These are phyloP conservation scores for Pythium brassicae DNA, from an alignment of 352 stramenopile species.

Conservation along the genomic window DNA sequence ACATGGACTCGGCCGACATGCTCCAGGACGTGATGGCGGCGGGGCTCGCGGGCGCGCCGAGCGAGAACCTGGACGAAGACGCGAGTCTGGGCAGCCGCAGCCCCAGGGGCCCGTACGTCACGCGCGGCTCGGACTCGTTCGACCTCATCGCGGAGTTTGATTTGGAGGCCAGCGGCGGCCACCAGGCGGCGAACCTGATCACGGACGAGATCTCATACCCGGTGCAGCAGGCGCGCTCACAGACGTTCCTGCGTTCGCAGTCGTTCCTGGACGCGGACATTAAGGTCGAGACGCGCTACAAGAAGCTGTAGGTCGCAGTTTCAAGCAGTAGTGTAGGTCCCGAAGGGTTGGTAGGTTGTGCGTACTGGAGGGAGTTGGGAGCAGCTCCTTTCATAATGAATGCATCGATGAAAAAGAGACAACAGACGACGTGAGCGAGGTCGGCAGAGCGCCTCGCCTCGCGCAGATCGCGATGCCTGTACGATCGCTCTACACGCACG, in stretches of 20 bases:
- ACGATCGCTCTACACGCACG: background rate
- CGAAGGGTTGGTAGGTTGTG: too few relatives aligned
- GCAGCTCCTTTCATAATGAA: too few relatives aligned
- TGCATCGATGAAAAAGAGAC: too few relatives aligned
- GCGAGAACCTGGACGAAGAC: conserved; percentile 23
- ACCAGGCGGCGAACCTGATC: conserved; percentile 25
- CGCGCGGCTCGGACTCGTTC: conserved; percentile 37
- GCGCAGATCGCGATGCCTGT: too few relatives aligned
- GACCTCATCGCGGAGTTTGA: conserved; percentile 54
- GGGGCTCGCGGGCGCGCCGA: conserved; percentile 4
- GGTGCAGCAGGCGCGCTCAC: conserved; percentile 46
- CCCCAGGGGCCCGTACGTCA: conserved; percentile 17
- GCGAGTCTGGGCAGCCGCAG: conserved; percentile 10
- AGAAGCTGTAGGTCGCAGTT: conserved; percentile 32
- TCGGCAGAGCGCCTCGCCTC: background rate
- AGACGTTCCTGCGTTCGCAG: conserved; percentile 71
- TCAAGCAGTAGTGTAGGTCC: background rate
- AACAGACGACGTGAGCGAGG: too few relatives aligned
- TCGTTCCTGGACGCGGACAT: conserved; percentile 68
- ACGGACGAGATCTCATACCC: conserved; percentile 50
- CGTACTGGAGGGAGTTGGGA: too few relatives aligned
- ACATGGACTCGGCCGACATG: conserved; percentile 8
- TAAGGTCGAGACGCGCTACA: conserved; percentile 54
- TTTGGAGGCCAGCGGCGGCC: conserved; percentile 23
- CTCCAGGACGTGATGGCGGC: conserved; percentile 4